These are phyloP conservation scores for Fusarium camptoceras DNA, from an alignment of 2,329 filamentous ascomycete genomes.

Conservation along the genomic window DNA sequence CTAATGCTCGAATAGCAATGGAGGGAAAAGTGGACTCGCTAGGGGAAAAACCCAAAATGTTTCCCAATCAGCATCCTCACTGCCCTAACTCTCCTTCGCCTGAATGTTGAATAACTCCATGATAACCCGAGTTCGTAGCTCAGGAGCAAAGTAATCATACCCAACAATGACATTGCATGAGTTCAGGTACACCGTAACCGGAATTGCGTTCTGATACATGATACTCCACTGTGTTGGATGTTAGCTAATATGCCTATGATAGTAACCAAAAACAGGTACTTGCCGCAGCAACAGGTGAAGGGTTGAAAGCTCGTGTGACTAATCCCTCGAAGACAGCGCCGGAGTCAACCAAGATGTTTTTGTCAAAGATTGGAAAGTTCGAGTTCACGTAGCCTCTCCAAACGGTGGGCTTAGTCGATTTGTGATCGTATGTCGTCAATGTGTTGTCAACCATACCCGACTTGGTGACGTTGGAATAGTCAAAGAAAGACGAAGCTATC, in stretches of 20 bases:
- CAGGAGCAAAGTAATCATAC: constrained; percentile 52
- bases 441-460: constrained; percentile 53
- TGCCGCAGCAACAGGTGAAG: constrained; percentile 44
- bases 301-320: constrained; percentile 33
- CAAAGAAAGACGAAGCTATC: constrained; percentile 50
- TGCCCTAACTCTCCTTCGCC: neutral
- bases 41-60: neutral
- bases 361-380: constrained; percentile 52
- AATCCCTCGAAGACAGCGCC: constrained; percentile 45
- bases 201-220: constrained; percentile 51
- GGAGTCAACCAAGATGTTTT: constrained; percentile 45
- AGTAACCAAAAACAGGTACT: neutral
- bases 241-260: neutral
- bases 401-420: constrained; percentile 31
- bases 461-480: constrained; percentile 52
- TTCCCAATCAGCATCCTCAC: accelerated
- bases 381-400: constrained; percentile 54
- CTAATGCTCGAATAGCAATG: no score
- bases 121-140: constrained; percentile 45
- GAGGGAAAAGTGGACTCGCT: neutral
- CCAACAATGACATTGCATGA: constrained; percentile 51
- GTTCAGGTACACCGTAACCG: constrained; percentile 52
- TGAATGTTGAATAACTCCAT: constrained; percentile 50
- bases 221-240: constrained; percentile 49
- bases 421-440: constrained; percentile 44